Percentiles rank a stretch among this genome's conserved stretches.
Conservation (phyloP, 495 filamentous ascomycete species). For the Penicillium manginii region DNA sequence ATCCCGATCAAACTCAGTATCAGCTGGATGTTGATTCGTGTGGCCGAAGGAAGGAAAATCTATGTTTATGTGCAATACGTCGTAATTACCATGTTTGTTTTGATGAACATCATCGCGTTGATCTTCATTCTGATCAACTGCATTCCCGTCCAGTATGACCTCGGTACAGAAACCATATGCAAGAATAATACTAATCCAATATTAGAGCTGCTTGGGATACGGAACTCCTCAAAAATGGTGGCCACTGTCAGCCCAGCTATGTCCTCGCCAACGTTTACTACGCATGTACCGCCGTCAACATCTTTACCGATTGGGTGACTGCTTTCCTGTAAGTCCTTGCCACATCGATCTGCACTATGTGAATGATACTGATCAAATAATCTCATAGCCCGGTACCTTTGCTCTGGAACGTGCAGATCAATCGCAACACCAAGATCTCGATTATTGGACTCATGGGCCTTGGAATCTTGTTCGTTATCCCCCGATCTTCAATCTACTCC, state of each 20-base stretch:
- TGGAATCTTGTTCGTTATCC: constrained; percentile 46
- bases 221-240: constrained; percentile 19
- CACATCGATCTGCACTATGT: neutral
- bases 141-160: constrained; percentile 25
- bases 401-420: constrained; percentile 53
- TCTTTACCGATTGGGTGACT: constrained; percentile 35
- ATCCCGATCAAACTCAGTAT: constrained; percentile 37
- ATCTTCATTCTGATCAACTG: constrained; percentile 32
- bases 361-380: constrained; percentile 4
- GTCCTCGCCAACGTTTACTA: constrained; percentile 32
- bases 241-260: constrained; percentile 24
- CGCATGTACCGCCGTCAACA: constrained; percentile 31
- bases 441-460: constrained; percentile 53
- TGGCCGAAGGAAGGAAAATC: constrained; percentile 25
- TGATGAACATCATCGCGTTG: constrained; percentile 30
- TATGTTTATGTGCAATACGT: constrained; percentile 29
- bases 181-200: constrained; percentile 5
- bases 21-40: constrained; percentile 32
- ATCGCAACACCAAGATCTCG: constrained; percentile 46
- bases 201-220: constrained; percentile 27
- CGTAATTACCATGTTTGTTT: constrained; percentile 20
- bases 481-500: neutral
- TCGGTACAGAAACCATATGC: neutral
- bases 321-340: constrained; percentile 47
- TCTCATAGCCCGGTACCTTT: constrained; percentile 43